phyloP scores from a whole-genome alignment of 495 filamentous ascomycete genomes.

The Barbatosphaeria neglecta region DNA sequence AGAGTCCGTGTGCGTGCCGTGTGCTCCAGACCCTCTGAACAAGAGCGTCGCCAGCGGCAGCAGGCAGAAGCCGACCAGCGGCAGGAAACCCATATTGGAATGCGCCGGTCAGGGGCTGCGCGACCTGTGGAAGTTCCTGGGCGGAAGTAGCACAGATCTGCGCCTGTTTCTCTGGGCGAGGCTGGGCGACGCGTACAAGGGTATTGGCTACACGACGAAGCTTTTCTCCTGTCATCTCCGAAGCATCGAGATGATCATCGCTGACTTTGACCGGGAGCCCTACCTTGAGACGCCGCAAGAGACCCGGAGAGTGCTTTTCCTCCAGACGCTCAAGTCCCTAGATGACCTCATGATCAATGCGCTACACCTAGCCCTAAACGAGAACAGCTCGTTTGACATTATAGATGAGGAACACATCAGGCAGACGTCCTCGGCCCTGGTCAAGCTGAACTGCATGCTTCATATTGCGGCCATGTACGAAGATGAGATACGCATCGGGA shows the following conservation, averaged over 20 bases:
- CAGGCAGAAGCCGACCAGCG: constrained; percentile 9
- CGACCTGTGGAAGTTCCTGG: constrained; percentile 76
- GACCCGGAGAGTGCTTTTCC: constrained; percentile 52
- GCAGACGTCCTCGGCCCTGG: constrained; percentile 55
- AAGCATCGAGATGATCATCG: constrained; percentile 70
- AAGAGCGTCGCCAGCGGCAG: background rate
- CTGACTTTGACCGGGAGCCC: constrained; percentile 52
- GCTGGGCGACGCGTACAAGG: constrained; percentile 74
- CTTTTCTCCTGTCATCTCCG: constrained; percentile 75
- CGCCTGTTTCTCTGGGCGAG: constrained; percentile 79
- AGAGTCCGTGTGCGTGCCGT: constrained; percentile 37
- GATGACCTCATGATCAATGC: constrained; percentile 62
- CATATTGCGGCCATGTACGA: constrained; percentile 72
- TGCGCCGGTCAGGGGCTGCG: constrained; percentile 38
- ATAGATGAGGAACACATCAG: constrained; percentile 66
- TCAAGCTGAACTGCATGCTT: constrained; percentile 55
- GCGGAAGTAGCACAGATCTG: constrained; percentile 66
- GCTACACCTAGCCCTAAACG: constrained; percentile 51
- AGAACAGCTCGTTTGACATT: constrained; percentile 67
- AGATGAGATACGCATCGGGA: constrained; percentile 66
- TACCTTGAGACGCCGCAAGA: constrained; percentile 49
- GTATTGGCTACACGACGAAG: constrained; percentile 72
- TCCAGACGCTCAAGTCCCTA: constrained; percentile 65
- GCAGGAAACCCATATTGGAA: constrained; percentile 27
- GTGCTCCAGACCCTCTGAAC: constrained; percentile 3